Percentiles rank a stretch among this genome's conserved stretches.
Evolutionary conservation across 1,284 basidiomycete species (phyloP).

Genomic region (Volvariella volvacea): DNA sequence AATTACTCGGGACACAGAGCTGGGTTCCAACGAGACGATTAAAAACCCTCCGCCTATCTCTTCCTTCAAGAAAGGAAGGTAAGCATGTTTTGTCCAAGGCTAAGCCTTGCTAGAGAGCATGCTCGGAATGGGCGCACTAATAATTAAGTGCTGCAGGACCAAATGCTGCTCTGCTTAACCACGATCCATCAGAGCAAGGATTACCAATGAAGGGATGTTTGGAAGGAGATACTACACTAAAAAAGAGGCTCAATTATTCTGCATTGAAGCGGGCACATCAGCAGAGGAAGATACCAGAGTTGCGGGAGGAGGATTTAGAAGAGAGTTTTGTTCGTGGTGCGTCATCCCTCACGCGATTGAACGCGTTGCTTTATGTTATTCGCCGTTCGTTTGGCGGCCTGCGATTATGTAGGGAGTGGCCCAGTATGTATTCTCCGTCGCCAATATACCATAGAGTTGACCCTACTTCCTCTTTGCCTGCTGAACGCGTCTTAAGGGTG

Average conservation of each 20-base stretch:
- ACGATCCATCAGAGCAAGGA: too few relatives aligned
- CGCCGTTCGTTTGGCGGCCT: constrained; percentile 1
- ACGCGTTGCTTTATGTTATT: neutral
- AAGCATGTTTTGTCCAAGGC: neutral
- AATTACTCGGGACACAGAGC: constrained; percentile 63
- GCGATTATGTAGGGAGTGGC: constrained; percentile 52
- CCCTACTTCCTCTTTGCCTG: constrained; percentile 5
- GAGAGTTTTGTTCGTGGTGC: constrained; percentile 74
- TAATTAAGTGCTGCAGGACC: constrained; percentile 11
- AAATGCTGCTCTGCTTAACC: constrained; percentile 37
- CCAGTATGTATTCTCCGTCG: constrained; percentile 37
- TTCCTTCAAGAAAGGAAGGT: constrained; percentile 23
- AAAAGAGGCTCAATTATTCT: constrained; percentile 42
- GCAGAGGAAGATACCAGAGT: constrained; percentile 52
- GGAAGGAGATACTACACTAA: constrained; percentile 15
- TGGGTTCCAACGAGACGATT: constrained; percentile 68
- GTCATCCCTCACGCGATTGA: constrained; percentile 15
- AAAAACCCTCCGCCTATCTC: constrained; percentile 42
- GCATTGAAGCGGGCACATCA: constrained; percentile 63
- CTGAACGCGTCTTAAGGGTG: constrained; percentile 39
- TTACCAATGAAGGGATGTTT: neutral
- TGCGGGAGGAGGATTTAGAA: constrained; percentile 67
- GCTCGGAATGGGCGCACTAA: neutral
- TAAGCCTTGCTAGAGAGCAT: neutral
- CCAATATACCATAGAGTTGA: constrained; percentile 11